Conservation (phyloP, 371 early-diverging fungal species). For the Mortierella polycephala region DNA sequence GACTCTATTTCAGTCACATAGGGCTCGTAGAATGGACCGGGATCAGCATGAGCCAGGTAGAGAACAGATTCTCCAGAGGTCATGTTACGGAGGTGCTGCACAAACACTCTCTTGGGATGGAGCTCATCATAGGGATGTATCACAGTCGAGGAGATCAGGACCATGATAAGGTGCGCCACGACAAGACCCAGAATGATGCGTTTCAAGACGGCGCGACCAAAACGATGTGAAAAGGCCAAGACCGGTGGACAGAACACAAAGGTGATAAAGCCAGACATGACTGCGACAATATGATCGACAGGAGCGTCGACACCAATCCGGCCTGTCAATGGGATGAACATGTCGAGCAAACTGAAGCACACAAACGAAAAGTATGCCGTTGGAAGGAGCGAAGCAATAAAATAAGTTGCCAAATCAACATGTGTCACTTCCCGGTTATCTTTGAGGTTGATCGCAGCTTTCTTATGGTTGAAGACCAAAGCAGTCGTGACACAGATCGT, state of each 20-base stretch:
- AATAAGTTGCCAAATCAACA: slow-evolving; percentile 55
- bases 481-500: slow-evolving; percentile 24
- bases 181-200: slow-evolving; percentile 51
- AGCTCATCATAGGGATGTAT: slow-evolving; percentile 66
- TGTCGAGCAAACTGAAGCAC: slow-evolving; percentile 62
- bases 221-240: slow-evolving; percentile 67
- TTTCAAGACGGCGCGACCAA: slow-evolving; percentile 56
- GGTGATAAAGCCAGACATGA: slow-evolving; percentile 65
- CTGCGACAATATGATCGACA: slow-evolving; percentile 70
- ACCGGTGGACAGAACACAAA: slow-evolving; percentile 60
- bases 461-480: slow-evolving; percentile 27
- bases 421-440: slow-evolving; percentile 15
- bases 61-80: slow-evolving; percentile 67
- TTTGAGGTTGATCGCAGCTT: neutral
- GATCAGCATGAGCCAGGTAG: slow-evolving; percentile 70
- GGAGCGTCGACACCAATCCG: slow-evolving; percentile 76
- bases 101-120: slow-evolving; percentile 71
- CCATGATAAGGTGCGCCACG: slow-evolving; percentile 42
- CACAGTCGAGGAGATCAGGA: slow-evolving; percentile 54
- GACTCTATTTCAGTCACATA: slow-evolving; percentile 60
- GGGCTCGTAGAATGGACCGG: slow-evolving; percentile 62
- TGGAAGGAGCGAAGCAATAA: slow-evolving; percentile 55
- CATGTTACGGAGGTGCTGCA: slow-evolving; percentile 71
- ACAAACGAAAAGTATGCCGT: slow-evolving; percentile 57
- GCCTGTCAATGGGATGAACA: slow-evolving; percentile 79